A percentile compares a stretch with the other conserved stretches of the same genome.
Conservation (phyloP, 495 filamentous ascomycete species). For the Poronia punctata region DNA sequence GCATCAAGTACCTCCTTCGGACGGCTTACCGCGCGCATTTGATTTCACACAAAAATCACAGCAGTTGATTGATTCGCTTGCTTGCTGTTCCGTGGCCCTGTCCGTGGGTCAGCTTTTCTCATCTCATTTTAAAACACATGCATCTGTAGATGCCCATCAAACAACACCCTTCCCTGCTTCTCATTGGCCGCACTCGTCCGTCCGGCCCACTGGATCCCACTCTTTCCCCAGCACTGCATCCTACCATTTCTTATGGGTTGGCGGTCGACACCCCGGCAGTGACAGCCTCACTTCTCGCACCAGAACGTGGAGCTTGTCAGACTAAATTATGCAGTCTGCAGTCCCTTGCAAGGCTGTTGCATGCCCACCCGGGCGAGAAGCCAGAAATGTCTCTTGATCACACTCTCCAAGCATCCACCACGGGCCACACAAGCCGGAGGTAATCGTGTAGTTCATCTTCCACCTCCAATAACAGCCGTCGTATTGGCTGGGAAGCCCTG, state of each 20-base stretch:
- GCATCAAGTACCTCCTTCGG: too few species aligned
- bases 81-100: too few species aligned
- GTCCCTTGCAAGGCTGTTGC: conserved; percentile 30
- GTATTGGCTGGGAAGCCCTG: neutral
- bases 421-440: conserved; percentile 19
- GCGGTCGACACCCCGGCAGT: conserved; percentile 16
- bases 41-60: too few species aligned
- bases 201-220: too few species aligned
- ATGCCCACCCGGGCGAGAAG: conserved; percentile 21
- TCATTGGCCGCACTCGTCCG: too few species aligned
- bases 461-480: conserved; percentile 7
- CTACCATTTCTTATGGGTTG: conserved; percentile 3
- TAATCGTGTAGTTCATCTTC: conserved; percentile 20
- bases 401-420: conserved; percentile 11
- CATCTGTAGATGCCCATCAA: too few species aligned
- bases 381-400: conserved; percentile 25
- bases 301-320: conserved; percentile 19
- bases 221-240: too few species aligned
- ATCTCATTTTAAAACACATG: too few species aligned
- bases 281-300: conserved; percentile 30
- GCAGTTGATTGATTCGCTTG: too few species aligned
- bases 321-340: conserved; percentile 3
- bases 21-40: too few species aligned
- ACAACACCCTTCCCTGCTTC: too few species aligned
- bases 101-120: too few species aligned